Evolutionary conservation across 495 filamentous ascomycete species (phyloP).

Genomic region (Parachaetomium inaequale): DNA sequence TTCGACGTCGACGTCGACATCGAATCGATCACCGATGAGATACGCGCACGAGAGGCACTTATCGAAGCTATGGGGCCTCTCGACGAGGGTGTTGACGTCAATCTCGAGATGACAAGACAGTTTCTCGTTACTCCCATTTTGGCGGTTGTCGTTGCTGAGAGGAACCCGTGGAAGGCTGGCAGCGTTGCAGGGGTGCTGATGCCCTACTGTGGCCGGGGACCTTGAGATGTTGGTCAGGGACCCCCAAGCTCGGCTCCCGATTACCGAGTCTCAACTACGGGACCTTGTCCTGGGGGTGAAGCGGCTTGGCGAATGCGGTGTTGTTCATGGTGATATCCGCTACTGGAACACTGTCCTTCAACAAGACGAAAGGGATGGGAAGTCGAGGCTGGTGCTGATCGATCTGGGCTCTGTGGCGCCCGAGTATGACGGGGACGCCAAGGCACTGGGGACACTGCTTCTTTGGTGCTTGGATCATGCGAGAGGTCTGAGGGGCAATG

Average conservation of each 20-base stretch:
- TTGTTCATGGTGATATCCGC: neutral
- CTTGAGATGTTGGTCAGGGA: neutral
- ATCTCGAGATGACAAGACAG: neutral
- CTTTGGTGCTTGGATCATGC: neutral
- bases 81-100: neutral
- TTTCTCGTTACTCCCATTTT: neutral
- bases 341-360: neutral
- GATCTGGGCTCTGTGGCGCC: neutral
- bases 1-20: neutral
- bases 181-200: neutral
- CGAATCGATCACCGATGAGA: neutral
- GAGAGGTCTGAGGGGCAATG: neutral
- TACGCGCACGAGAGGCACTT: neutral
- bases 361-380: neutral
- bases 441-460: neutral
- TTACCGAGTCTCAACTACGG: neutral
- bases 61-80: neutral
- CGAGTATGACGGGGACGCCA: neutral
- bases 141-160: neutral
- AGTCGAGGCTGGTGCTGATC: neutral
- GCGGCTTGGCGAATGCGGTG: neutral
- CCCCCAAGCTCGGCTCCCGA: neutral
- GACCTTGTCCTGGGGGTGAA: neutral
- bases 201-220: neutral
- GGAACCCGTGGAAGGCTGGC: neutral